A percentile compares a stretch with the other conserved stretches of the same genome.
Conservation (phyloP, 164 flowering plant species). For the Hamamelis virginiana region DNA sequence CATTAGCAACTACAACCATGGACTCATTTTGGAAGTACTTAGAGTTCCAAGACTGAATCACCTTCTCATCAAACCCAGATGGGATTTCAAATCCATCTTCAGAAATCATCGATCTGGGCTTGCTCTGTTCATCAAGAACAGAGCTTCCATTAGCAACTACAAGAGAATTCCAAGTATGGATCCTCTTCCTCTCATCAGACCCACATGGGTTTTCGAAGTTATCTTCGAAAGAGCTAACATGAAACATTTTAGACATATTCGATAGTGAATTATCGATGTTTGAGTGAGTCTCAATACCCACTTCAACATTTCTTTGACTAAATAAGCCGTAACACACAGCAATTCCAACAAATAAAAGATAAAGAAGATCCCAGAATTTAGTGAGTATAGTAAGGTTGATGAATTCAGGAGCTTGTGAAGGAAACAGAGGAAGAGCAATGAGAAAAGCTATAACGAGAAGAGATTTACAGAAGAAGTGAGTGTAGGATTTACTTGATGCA, state of each 20-base stretch:
- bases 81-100: constrained; percentile 14
- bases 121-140: constrained; percentile 13
- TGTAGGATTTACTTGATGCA: constrained; percentile 21
- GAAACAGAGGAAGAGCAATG: constrained; percentile 53
- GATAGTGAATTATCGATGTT: constrained; percentile 20
- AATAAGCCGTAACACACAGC: constrained; percentile 50
- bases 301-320: constrained; percentile 27
- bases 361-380: constrained; percentile 46
- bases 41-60: constrained; percentile 30
- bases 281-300: constrained; percentile 3
- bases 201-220: constrained; percentile 28
- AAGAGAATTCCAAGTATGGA: constrained; percentile 21
- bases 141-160: constrained; percentile 23
- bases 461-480: constrained; percentile 46
- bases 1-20: constrained; percentile 27
- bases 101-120: constrained; percentile 8
- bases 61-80: constrained; percentile 13
- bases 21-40: constrained; percentile 27
- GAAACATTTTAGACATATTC: constrained; percentile 30
- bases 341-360: constrained; percentile 41
- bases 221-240: constrained; percentile 39
- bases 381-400: constrained; percentile 21
- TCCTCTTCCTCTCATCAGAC: constrained; percentile 25
- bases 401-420: constrained; percentile 51
- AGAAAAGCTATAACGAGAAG: constrained; percentile 40